Evolutionary conservation across 192 early-diverging fungal genomes (phyloP), one percentile per base, ranked within the genome.

Genomic region (Coemansia sp.): DNA sequence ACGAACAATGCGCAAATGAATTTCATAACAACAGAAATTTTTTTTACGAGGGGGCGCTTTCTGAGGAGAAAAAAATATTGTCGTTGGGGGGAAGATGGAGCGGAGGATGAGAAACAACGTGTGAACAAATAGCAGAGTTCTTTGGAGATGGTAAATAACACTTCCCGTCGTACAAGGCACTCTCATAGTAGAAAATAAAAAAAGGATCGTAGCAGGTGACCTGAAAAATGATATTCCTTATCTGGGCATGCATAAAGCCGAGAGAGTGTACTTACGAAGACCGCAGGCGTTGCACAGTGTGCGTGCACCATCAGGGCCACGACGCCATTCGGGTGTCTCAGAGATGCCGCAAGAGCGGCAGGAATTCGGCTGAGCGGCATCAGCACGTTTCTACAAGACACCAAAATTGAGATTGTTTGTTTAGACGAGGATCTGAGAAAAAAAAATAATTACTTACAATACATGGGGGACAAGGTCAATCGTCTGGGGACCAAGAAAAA

Each of bases 241-340:
- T 52, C 23, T 19, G 49, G 35, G 19, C 21, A 30, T 30, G 55
- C 55, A 58, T 35, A 40, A 19, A n/a, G 58, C 7, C 28, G 26
- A 26, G 26, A 26, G 26, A 58, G 55, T 14, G 49, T 70, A 89
- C 89, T 87, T 87, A 92, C 91, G 91, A 49, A 93, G 86, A 16
- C 96, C 96, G 76, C 96, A 96, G 0, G 95, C 96, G 80, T 98
- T 98, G 84, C 96, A 98, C 21, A 98, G 87, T 11, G 95, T 96
- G 30, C 96, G 84, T 6, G 92, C 90, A 19, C 95, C 95, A 47
- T 92, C 90, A 19, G 95, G 95, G 9, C 96, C 95, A 16, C 96
- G 90, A 35, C 96, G 85, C 96, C 96, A 98, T 75, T 96, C 94
- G 35, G 95, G 95, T 0, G 95, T 96, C 71, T 94, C 93, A 4